phyloP scores from a whole-genome alignment of 768 basidiomycete genomes.

The Calocybe gangraenosa region DNA sequence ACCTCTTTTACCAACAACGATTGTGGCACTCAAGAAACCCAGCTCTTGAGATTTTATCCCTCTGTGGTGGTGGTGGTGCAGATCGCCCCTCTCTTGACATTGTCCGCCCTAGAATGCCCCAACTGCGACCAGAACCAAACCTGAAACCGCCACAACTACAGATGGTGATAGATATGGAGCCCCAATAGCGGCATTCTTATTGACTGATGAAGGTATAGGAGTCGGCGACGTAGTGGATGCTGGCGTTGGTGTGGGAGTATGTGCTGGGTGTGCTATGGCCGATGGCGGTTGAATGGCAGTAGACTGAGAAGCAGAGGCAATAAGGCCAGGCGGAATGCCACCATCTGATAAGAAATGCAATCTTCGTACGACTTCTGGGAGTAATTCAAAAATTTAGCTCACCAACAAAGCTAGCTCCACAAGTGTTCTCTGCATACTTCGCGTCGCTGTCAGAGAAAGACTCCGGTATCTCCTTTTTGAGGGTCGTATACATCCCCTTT shows the following conservation, averaged over 20 bases:
- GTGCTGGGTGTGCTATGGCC: too few relatives aligned
- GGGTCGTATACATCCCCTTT: slow-evolving; percentile 39
- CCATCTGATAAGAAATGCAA: slow-evolving; percentile 10
- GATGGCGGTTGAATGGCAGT: too few relatives aligned
- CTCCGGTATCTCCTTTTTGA: slow-evolving; percentile 26
- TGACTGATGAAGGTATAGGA: neutral
- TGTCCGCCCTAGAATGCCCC: slow-evolving; percentile 1
- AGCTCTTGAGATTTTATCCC: slow-evolving; percentile 10
- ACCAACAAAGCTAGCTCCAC: slow-evolving; percentile 43
- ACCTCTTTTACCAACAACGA: too few relatives aligned
- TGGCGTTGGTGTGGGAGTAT: neutral
- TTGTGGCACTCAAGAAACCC: slow-evolving; percentile 15
- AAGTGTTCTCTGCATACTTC: slow-evolving; percentile 21
- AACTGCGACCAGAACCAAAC: slow-evolving; percentile 7
- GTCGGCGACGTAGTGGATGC: slow-evolving; percentile 2
- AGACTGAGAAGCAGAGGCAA: too few relatives aligned
- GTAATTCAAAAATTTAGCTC: slow-evolving; percentile 5
- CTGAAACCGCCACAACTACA: slow-evolving; percentile 7
- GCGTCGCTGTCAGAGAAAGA: slow-evolving; percentile 21
- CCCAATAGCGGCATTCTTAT: slow-evolving; percentile 13
- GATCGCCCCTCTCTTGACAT: neutral
- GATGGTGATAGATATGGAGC: slow-evolving; percentile 3
- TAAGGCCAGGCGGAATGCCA: slow-evolving; percentile 18
- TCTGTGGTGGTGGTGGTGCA: neutral
- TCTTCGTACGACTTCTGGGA: neutral